Evolutionary conservation across 2,329 filamentous ascomycete genomes (phyloP).

Genomic region (Epichloe hybrida): DNA sequence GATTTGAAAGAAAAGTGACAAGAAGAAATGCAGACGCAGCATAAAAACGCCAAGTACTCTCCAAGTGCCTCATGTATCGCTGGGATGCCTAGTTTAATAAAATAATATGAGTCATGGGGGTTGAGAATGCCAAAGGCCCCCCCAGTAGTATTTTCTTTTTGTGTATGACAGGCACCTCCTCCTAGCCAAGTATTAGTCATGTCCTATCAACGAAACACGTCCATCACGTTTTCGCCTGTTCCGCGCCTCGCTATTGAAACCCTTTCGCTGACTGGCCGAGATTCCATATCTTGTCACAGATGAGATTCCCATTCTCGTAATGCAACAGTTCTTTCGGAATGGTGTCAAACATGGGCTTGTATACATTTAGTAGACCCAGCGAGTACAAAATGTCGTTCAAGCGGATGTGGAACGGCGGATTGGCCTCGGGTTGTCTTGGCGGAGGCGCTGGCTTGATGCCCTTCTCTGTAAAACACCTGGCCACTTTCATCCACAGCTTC

Average conservation of each 20-base stretch:
- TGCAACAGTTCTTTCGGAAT: slow-evolving; percentile 13
- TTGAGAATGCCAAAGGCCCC: no score
- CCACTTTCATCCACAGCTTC: slow-evolving; percentile 15
- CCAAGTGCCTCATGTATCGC: background rate
- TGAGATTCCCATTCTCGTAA: slow-evolving; percentile 9
- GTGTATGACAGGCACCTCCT: no score
- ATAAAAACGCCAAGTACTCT: background rate
- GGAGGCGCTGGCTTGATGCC: slow-evolving; percentile 13
- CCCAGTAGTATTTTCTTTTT: no score
- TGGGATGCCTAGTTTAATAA: background rate
- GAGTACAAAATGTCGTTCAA: slow-evolving; percentile 14
- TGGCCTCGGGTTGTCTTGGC: background rate
- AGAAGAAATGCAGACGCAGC: background rate
- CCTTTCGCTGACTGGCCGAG: slow-evolving; percentile 11
- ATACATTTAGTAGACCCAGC: slow-evolving; percentile 9
- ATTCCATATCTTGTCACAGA: slow-evolving; percentile 16
- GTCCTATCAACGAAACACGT: no score
- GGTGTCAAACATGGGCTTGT: slow-evolving; percentile 10
- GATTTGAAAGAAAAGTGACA: background rate
- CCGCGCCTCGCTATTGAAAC: background rate
- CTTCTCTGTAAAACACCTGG: slow-evolving; percentile 15
- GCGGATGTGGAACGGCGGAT: slow-evolving; percentile 7
- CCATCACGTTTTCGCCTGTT: background rate
- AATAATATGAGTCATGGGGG: background rate
- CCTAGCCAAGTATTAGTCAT: no score